Base-by-base conservation (phyloP, 495 filamentous ascomycete genomes). In the Daldinia bambusicola region DNA sequence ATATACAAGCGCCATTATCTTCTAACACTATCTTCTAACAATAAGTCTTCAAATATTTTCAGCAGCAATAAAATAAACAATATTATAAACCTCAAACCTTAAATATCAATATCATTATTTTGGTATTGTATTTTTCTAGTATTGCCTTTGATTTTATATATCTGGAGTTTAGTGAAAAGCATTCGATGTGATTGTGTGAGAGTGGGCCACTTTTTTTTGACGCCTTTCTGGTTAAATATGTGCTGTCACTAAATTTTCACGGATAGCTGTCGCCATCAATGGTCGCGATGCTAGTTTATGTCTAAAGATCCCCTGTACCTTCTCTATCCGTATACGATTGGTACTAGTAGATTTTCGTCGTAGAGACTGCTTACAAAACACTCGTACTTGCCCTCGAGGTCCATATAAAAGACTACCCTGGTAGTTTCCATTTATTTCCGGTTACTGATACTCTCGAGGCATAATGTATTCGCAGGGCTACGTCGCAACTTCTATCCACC, bases 371-470 rank as follows among this genome's bases (percentile, higher is more conserved):
- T 48, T 48, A 48, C 43, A 22, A 9, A 48, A 22, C 9, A 22
- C 12, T 9, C 7, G 10, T 48, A 20, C 43, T 48, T 48, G 18
- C 20, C n/a, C 20, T 1, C 10, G 8, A 48, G 18, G 43, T 9
- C 43, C 43, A 48, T 48, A 48, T 0, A 13, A 10, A 20, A 48
- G 43, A 22, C 9, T 12, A 22, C 3, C 9, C 10, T 12, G 43
- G 43, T 12, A 48, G 43, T 20, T 48, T 48, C 43, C 43, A 48
- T 22, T 48, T 48, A 48, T 48, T 48, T 6, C 16, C n/a, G 20
- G 43, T 2, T 48, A 6, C 2, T 20, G 9, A 48, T 2, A 45
- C 2, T 45, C 7, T 16, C 16, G 0, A 22, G 1, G 43, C 20
- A 48, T 48, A 22, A 48, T 48, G 43, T 48, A 48, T 48, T 7